These are phyloP conservation scores for Raddia guianensis DNA, from an alignment of 176 grass and related monocot genomes.

Conservation along the genomic window DNA sequence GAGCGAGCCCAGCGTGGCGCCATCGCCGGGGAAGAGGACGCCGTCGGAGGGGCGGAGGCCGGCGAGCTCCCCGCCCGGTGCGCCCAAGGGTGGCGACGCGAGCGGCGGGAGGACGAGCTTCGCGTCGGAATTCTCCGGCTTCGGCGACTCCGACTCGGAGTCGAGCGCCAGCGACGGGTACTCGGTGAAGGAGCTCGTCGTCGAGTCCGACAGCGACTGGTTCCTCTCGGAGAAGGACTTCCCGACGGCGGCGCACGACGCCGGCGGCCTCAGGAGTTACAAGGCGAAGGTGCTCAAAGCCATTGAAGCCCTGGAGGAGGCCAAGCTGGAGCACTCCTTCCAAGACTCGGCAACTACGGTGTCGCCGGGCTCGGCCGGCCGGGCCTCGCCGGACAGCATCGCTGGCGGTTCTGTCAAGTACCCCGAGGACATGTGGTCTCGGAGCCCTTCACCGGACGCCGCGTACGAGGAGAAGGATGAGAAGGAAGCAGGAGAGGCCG, in stretches of 20 bases:
- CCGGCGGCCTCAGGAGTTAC: slow-evolving; percentile 36
- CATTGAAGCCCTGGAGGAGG: slow-evolving; percentile 40
- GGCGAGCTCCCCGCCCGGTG: slow-evolving; percentile 2
- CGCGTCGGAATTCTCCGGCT: slow-evolving; percentile 61
- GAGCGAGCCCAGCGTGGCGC: slow-evolving; percentile 30
- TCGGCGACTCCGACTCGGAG: slow-evolving; percentile 77
- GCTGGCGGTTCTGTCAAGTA: slow-evolving; percentile 32
- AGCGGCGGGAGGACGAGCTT: slow-evolving; percentile 46
- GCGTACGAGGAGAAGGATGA: slow-evolving; percentile 36
- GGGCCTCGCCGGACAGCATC: slow-evolving; percentile 45
- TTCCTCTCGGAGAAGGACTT: slow-evolving; percentile 80
- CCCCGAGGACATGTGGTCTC: slow-evolving; percentile 59
- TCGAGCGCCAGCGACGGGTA: slow-evolving; percentile 87
- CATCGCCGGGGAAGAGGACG: slow-evolving; percentile 30
- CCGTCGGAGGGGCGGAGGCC: slow-evolving; percentile 23
- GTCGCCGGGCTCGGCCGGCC: slow-evolving; percentile 37
- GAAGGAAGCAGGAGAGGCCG: slow-evolving; percentile 6
- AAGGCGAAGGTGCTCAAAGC: slow-evolving; percentile 55
- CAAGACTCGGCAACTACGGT: slow-evolving; percentile 36
- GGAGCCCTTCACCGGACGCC: slow-evolving; percentile 50
- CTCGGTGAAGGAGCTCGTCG: slow-evolving; percentile 81
- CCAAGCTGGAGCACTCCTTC: slow-evolving; percentile 34
- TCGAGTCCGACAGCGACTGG: slow-evolving; percentile 92
- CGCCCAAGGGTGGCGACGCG: slow-evolving; percentile 14
- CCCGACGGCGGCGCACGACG: slow-evolving; percentile 4